Base-by-base conservation (phyloP, 495 filamentous ascomycete genomes). In the Penicillium macrosclerotiorum region DNA sequence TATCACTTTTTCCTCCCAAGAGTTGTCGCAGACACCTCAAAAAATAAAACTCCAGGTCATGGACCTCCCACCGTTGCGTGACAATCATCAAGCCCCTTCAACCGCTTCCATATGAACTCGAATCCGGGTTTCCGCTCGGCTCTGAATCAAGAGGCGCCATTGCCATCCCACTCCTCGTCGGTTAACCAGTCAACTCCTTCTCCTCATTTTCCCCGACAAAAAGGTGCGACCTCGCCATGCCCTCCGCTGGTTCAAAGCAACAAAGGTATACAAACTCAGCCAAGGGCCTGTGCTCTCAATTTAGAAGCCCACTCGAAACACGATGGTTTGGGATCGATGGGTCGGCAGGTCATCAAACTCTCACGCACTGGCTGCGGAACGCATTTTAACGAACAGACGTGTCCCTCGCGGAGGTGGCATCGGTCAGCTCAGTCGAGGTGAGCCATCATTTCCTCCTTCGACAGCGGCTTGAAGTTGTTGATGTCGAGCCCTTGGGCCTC, bases 401-500 rank as follows among this genome's bases (percentile, higher is more conserved):
- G 52, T 63, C 57, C 49, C 64, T 77, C 71, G 51, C 68, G 53
- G 71, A 54, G 61, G 64, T 57, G 55, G 52, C 46, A 47, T 43
- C 18, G 14, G 59, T 53, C 49, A 49, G 51, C 59, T 94, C 89
- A 98, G 72, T 98, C 93, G 69, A 98, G 78, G 65, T 90, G 89
- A 32, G 93, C 93, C 79, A 95, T 86, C 93, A 98, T 98, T 60
- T 97, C 89, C 47, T 90, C 83, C 73, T 89, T 93, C 38, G 84
- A 67, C 71, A 97, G 79, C 11, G 93, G 93, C 52, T 79, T 86
- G 63, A 98, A 90, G 63, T 91, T 92, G 65, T 97, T 87, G 63
- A 95, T 88, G 67, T 96, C 91, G 49, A 98, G 79, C 25, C 90
- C 90, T 31, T 82, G 83, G 26, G 80, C 76, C 36, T 81, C 79